phyloP scores from a whole-genome alignment of 2,329 filamentous ascomycete species.

The Microsporum audouinii region DNA sequence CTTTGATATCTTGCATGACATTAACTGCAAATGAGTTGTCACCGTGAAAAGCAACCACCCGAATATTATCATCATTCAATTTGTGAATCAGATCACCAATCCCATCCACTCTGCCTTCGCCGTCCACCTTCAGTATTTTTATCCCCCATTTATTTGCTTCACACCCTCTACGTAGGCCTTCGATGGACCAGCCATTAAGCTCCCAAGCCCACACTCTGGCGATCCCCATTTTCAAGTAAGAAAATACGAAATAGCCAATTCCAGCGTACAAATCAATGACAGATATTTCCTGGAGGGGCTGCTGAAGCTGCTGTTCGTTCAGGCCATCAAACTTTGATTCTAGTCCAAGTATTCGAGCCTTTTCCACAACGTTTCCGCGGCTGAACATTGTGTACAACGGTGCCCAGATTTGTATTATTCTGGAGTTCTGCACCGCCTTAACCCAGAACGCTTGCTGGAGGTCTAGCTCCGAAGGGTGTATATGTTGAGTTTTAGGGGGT shows the following conservation, averaged over 20 bases:
- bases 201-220: conserved; percentile 72
- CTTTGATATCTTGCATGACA: conserved; percentile 27
- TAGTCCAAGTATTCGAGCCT: conserved; percentile 56
- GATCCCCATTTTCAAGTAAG: conserved; percentile 61
- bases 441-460: conserved; percentile 67
- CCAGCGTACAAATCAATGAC: conserved; percentile 77
- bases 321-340: conserved; percentile 27
- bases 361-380: conserved; percentile 80
- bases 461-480: conserved; percentile 37
- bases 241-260: conserved; percentile 89
- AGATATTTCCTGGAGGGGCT: conserved; percentile 22
- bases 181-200: conserved; percentile 76
- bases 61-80: conserved; percentile 33
- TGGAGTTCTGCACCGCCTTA: conserved; percentile 60
- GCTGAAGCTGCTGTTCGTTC: conserved; percentile 20
- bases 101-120: conserved; percentile 23
- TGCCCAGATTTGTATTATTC: conserved; percentile 74
- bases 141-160: conserved; percentile 55
- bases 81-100: conserved; percentile 25
- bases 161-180: conserved; percentile 69
- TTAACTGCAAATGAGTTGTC: conserved; percentile 49
- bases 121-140: conserved; percentile 39
- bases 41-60: conserved; percentile 58
- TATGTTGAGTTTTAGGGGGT: conserved; percentile 10
- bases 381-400: conserved; percentile 91